Conservation (phyloP, 2,329 filamentous ascomycete genomes). For the Hypoxylon sp. region DNA sequence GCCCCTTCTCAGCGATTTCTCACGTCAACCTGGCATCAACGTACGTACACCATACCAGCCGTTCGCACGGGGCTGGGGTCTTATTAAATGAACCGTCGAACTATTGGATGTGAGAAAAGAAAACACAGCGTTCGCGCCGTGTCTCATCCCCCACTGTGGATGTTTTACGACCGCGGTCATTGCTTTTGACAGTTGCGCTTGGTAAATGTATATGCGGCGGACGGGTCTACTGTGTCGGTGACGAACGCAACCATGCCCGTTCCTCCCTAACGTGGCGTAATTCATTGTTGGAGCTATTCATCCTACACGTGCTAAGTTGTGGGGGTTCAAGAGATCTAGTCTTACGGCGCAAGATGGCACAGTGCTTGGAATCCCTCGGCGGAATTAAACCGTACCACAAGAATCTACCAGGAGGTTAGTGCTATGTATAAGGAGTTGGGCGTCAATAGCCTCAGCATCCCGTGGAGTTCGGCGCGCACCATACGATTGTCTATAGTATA, state of each 20-base stretch:
- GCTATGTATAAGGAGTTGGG: slow-evolving; percentile 3
- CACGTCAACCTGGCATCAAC: background rate
- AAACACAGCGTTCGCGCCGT: slow-evolving; percentile 15
- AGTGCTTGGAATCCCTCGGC: slow-evolving; percentile 22
- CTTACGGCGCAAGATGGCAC: slow-evolving; percentile 31
- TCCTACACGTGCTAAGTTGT: slow-evolving; percentile 38
- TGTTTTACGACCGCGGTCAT: slow-evolving; percentile 11
- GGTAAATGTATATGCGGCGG: slow-evolving; percentile 16
- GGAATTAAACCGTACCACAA: slow-evolving; percentile 31
- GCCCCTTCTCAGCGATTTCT: background rate
- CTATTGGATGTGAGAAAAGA: slow-evolving; percentile 36
- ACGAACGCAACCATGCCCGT: slow-evolving; percentile 14
- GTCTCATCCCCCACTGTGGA: slow-evolving; percentile 14
- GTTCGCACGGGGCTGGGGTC: slow-evolving; percentile 16
- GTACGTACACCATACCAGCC: slow-evolving; percentile 18
- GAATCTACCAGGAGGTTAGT: background rate
- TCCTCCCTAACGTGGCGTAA: slow-evolving; percentile 27
- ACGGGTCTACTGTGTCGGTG: slow-evolving; percentile 21
- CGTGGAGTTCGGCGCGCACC: slow-evolving; percentile 26
- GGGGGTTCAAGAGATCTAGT: slow-evolving; percentile 40
- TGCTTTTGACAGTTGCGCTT: slow-evolving; percentile 29
- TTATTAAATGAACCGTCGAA: slow-evolving; percentile 26
- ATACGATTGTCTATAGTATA: slow-evolving; percentile 23
- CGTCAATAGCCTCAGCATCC: slow-evolving; percentile 34
- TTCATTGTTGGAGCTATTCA: slow-evolving; percentile 23